A percentile compares a stretch with the other conserved stretches of the same genome.
Evolutionary conservation across 108 stramenopile genomes (phyloP).

Genomic region (Schizochytrium sp.): DNA sequence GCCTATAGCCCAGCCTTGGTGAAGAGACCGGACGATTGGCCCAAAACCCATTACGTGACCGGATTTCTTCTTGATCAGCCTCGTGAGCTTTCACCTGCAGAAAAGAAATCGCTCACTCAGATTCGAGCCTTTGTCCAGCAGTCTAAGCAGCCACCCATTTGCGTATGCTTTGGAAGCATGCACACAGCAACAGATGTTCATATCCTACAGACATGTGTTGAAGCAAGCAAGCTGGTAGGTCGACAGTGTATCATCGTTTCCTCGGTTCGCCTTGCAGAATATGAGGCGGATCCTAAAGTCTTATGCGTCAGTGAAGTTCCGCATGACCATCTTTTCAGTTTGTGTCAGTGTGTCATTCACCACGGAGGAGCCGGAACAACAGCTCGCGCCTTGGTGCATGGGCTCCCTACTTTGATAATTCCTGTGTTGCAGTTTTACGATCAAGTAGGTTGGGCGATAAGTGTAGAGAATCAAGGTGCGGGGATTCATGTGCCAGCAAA

Average conservation of each 20-base stretch:
- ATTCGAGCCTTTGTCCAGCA: background rate
- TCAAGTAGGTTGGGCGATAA: constrained; percentile 19
- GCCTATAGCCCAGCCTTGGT: background rate
- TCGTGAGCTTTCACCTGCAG: background rate
- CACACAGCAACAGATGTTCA: background rate
- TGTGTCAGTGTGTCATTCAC: constrained; percentile 6
- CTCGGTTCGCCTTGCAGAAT: background rate
- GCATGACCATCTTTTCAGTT: background rate
- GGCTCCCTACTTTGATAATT: constrained; percentile 1
- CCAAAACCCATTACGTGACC: constrained; percentile 4
- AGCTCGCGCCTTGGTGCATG: background rate
- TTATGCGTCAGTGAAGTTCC: background rate
- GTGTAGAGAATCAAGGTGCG: background rate
- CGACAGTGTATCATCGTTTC: background rate
- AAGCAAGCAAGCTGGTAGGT: background rate
- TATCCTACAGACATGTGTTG: background rate
- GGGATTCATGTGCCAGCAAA: constrained; percentile 19
- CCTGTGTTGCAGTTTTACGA: constrained; percentile 33
- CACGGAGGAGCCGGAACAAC: constrained; percentile 55
- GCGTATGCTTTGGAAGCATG: constrained; percentile 58
- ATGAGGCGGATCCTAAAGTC: background rate
- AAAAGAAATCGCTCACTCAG: background rate
- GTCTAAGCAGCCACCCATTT: background rate
- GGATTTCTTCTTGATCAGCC: background rate
- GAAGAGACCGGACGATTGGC: background rate